Evolutionary conservation across 352 stramenopile genomes (phyloP), one percentile per base, ranked within the genome.

Genomic region (Globisporangium polare): DNA sequence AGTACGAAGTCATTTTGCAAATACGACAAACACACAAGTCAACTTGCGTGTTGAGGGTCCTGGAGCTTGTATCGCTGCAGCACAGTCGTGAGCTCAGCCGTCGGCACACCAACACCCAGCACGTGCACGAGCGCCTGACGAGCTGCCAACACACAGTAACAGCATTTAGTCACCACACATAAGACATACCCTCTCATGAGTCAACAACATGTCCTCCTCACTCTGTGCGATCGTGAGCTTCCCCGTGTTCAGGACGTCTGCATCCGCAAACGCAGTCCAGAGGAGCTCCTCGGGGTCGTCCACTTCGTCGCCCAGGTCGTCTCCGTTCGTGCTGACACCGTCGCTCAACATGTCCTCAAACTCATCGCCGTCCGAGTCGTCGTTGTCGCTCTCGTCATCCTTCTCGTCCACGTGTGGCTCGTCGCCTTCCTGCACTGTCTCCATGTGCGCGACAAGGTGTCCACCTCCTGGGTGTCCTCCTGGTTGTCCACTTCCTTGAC

Each of bases 281-380:
- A 90, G 67, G 22, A 92, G 68, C 55, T 86, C 71, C 53, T 84
- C 77, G 0, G 73, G 77, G 31, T 91, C 77, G 59, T 94, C 84
- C 9, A 87, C 69, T 7, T 86, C 74, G 12, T 67, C 50, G 15
- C 69, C 77, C 3, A 77, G 52, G 17, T 77, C 76, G 57, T 67
- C 67, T 18, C 67, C 58, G 24, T 68, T 49, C 15, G 45, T 66
- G 47, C 77, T 74, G 51, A 83, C 80, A 27, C 70, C 80, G 33
- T 69, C 64, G 20, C 88, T 83, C 12, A 72, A 88, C 15, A 42
- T 6, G 26, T 80, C 66, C 4, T 72, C 76, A 26, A 87, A 73
- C 5, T 86, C 78, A 54, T 83, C 72, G 20, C 69, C 45, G 27
- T 66, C 60, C 6, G 39, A 52, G 10, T 54, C 50, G 10, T 78